Evolutionary conservation across 441 rosid genomes (phyloP), one percentile per base, ranked within the genome.

Genomic region (Biscutella laevigata): DNA sequence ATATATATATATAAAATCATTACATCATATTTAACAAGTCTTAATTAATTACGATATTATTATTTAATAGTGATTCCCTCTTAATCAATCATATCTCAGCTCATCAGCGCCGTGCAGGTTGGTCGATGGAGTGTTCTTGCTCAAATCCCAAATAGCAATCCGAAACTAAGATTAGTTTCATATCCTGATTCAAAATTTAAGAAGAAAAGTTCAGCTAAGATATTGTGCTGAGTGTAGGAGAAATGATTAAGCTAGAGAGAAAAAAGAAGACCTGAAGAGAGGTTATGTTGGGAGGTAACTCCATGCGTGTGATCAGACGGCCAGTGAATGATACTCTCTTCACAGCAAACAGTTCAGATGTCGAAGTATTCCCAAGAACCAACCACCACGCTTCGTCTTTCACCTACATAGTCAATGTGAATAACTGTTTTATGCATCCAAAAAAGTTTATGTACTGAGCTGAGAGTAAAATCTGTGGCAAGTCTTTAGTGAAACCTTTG

Each of bases 321-420:
- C 69, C 79, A 6, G 80, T 57, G 82, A 92, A 84, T 30, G 95
- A 81, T 49, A 92, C 83, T 68, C 98, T 83, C 79, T 88, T 92
- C 53, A 88, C 53, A 59, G 94, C 94, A 84, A 77, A 78, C 34
- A 88, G 73, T 60, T 88, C 90, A 2, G 79, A 76, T 35, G 88
- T 77, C 38, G 74, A 51, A 17, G 84, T 64, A 67, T 88, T 82
- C 17, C 95, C 94, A 42, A 92, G 91, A 56, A 86, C 74, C 55
- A 92, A 66, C 98, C 97, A 92, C 97, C 98, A 92, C 35, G 97
- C 98, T 79, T 92, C 98, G 57, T 81, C 89, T 86, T 92, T 92
- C 50, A 77, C 51, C 96, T 81, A 34, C 53, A 25, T 25, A 50
- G 12, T 32, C n/a, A 25, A 60, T 26, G 37, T 62, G 16, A n/a